These are phyloP conservation scores for Zygosaccharomyces lentus DNA, from an alignment of 805 yeast genomes.

Conservation along the genomic window DNA sequence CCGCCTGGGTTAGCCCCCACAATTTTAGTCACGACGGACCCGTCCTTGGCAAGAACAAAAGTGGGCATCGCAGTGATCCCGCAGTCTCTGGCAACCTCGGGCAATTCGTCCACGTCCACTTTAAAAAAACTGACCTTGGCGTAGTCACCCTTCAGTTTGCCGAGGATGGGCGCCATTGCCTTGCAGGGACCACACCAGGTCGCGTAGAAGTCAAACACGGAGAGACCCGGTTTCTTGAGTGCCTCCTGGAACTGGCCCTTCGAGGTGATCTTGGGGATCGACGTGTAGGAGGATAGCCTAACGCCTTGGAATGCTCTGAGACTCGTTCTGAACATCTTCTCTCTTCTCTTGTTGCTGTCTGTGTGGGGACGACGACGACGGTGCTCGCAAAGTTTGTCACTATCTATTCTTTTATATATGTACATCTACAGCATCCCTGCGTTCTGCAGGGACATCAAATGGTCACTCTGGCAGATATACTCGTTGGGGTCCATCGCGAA, in stretches of 20 bases:
- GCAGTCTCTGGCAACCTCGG: conserved; percentile 56
- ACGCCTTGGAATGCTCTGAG: conserved; percentile 4
- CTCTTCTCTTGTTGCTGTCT: not conserved
- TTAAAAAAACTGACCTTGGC: conserved; percentile 54
- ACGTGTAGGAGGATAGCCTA: conserved; percentile 11
- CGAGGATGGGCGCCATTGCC: conserved; percentile 59
- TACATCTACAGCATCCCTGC: conserved; percentile 19
- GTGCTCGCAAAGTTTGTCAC: not conserved
- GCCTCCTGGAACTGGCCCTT: conserved; percentile 37
- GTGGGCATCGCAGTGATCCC: conserved; percentile 77
- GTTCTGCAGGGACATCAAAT: conserved; percentile 18
- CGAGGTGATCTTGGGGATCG: conserved; percentile 35
- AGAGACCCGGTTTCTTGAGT: conserved; percentile 30
- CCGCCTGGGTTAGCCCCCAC: conserved; percentile 55
- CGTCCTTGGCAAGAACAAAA: conserved; percentile 56
- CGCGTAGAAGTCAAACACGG: conserved; percentile 64
- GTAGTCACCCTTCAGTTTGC: conserved; percentile 38
- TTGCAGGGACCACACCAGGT: conserved; percentile 80
- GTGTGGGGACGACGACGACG: not conserved
- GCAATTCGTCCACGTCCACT: conserved; percentile 64
- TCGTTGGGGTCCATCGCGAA: conserved; percentile 27
- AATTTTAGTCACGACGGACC: conserved; percentile 51
- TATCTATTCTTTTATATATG: conserved; percentile 1
- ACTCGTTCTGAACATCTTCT: conserved; percentile 9
- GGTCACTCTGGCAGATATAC: conserved; percentile 22